phyloP scores from a whole-genome alignment of 352 stramenopile species.

The Globisporangium paroecandrum region DNA sequence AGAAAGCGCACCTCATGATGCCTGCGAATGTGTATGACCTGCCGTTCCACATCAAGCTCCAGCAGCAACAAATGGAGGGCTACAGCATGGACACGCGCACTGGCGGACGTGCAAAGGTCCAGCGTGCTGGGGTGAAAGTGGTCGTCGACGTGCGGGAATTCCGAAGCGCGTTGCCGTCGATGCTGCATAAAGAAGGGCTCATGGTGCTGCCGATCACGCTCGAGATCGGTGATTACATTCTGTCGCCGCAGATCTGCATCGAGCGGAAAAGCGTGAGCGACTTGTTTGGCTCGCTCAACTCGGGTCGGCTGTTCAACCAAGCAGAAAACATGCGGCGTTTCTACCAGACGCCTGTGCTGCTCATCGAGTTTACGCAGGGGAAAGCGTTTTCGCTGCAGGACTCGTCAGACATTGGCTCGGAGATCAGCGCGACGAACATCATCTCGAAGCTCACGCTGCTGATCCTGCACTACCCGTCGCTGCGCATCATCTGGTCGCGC shows the following conservation, averaged over 20 bases:
- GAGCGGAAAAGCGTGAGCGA: constrained; percentile 96
- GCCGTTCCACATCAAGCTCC: constrained; percentile 74
- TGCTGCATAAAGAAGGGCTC: constrained; percentile 95
- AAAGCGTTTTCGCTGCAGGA: constrained; percentile 88
- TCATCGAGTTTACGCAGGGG: constrained; percentile 94
- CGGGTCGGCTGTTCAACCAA: constrained; percentile 95
- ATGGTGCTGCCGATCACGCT: constrained; percentile 94
- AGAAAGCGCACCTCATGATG: constrained; percentile 92
- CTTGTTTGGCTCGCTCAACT: constrained; percentile 96
- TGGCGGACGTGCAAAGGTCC: constrained; percentile 40
- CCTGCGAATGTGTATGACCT: constrained; percentile 83
- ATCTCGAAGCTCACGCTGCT: constrained; percentile 95
- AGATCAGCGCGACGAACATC: constrained; percentile 92
- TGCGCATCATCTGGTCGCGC: constrained; percentile 95
- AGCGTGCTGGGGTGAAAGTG: constrained; percentile 52
- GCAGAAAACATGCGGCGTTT: constrained; percentile 78
- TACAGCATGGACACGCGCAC: constrained; percentile 87
- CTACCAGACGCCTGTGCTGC: constrained; percentile 89
- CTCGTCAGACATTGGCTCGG: constrained; percentile 84
- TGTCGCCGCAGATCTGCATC: constrained; percentile 96
- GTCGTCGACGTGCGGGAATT: constrained; percentile 98
- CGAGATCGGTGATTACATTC: constrained; percentile 96
- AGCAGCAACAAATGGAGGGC: constrained; percentile 46
- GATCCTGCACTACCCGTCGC: constrained; percentile 91
- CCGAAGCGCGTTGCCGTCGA: constrained; percentile 91